These are phyloP conservation scores for Microstroma glucosiphilum DNA, from an alignment of 1,284 basidiomycete species.

Conservation along the genomic window DNA sequence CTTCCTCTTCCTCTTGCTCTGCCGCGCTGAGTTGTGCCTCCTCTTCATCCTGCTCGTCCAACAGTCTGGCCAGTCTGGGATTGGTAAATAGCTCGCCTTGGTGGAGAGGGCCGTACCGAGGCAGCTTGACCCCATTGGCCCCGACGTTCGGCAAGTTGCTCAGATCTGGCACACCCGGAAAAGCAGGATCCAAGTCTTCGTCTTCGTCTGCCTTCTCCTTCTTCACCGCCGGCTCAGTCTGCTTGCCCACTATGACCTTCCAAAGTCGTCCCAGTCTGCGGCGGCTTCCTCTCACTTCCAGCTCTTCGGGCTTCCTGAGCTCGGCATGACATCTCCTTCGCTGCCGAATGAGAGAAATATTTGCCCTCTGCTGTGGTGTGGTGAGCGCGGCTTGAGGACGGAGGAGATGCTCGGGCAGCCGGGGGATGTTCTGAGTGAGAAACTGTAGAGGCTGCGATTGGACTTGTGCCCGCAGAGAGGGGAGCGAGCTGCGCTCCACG, in stretches of 20 bases:
- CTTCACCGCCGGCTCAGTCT: neutral
- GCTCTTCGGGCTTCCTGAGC: neutral
- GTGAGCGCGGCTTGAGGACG: neutral
- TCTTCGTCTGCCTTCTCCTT: neutral
- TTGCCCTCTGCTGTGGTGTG: neutral
- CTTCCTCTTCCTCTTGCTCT: constrained; percentile 7
- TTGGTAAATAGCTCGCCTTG: neutral
- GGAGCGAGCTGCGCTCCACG: too few species aligned
- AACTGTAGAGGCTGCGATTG: neutral
- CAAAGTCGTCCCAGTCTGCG: neutral
- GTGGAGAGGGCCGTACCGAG: neutral
- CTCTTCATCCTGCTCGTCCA: constrained; percentile 9
- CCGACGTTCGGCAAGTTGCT: neutral
- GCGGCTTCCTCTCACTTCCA: neutral
- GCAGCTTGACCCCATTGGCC: neutral
- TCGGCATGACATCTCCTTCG: neutral
- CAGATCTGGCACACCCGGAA: neutral
- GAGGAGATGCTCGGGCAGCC: neutral
- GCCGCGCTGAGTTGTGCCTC: constrained; percentile 3
- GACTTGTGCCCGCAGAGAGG: too few species aligned
- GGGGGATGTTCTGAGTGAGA: neutral
- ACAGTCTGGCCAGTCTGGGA: neutral
- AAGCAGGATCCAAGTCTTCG: neutral
- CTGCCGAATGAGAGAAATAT: neutral
- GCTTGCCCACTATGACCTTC: neutral